Conservation (phyloP, 768 basidiomycete genomes). For the Boletus sp. region DNA sequence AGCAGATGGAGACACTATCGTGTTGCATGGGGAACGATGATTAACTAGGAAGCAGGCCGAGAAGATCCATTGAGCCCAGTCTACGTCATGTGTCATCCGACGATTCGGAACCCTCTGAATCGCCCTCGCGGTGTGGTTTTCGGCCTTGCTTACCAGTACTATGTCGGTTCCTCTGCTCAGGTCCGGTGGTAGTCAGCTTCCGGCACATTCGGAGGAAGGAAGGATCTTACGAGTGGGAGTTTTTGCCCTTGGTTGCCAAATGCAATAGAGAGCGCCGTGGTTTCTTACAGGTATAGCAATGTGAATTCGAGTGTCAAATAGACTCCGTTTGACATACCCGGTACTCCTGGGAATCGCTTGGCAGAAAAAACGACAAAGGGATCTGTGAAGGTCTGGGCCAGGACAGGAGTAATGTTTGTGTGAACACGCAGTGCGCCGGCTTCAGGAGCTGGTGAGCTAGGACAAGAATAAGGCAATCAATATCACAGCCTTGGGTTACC, state of each 20-base stretch:
- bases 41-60: constrained; percentile 8
- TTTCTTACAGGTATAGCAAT: constrained; percentile 47
- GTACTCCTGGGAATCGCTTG: constrained; percentile 93
- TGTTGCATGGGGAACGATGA: constrained; percentile 23
- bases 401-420: constrained; percentile 66
- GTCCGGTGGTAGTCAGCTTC: constrained; percentile 20
- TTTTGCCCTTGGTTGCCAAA: constrained; percentile 90
- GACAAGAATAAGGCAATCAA: constrained; percentile 23
- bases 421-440: constrained; percentile 62
- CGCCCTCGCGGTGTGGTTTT: constrained; percentile 53
- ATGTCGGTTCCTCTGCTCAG: constrained; percentile 72
- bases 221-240: constrained; percentile 67
- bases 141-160: constrained; percentile 60
- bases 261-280: constrained; percentile 85
- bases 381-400: constrained; percentile 81
- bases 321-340: constrained; percentile 49
- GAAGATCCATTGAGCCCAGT: constrained; percentile 9
- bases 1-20: constrained; percentile 21
- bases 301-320: constrained; percentile 16
- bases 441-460: constrained; percentile 71
- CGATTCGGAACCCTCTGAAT: constrained; percentile 64
- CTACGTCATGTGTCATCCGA: constrained; percentile 50
- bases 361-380: constrained; percentile 87
- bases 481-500: constrained; percentile 15
- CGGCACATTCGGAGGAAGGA: constrained; percentile 21